Base-by-base conservation (phyloP, 768 basidiomycete species). In the Hygrocybe punicea region DNA sequence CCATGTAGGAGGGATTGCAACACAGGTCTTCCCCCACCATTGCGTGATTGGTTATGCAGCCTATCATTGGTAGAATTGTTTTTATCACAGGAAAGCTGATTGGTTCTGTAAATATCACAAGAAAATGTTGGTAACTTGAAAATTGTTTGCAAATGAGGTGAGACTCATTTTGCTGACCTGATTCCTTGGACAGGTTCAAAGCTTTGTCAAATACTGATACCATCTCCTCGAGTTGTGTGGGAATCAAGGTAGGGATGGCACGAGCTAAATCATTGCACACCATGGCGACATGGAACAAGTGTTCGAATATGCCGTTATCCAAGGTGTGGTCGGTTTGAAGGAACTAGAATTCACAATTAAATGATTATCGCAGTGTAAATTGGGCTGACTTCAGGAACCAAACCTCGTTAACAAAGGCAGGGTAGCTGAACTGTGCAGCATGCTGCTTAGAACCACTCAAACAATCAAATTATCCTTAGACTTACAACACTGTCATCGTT, bases 401-500 rank as follows among this genome's bases (percentile, higher is more conserved):
- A 9, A 52, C 51, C 48, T 57, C 56, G 7, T 52, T 19, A 6
- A 57, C 9, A 9, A 14, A 7, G 34, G 39, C 50, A 13, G 25
- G 52, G 23, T 58, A 42, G 40, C 45, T 58, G 52, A 58, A 53
- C 57, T 58, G 35, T 29, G 29, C 14, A n/a, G 14, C 23, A 23
- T 19, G 3, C 46, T n/a, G 19, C 13, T 23, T 48, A 23, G 7
- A 14, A 29, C 13, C n/a, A 48, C n/a, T 24, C 4, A 16, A 11
- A 40, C 4, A 40, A 5, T 4, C 13, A 13, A 14, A 14, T 19
- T 33, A 35, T 2, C 24, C 45, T 17, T 24, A n/a, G n/a, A 48
- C 61, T 35, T 51, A 65, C 63, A 7, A 65, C 48, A 9, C 57
- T 33, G 46, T 64, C 63, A 50, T 65, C 57, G 37, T 53, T 56